Conservation (phyloP, 2,329 filamentous ascomycete species). For the Samsoniella hepiali region DNA sequence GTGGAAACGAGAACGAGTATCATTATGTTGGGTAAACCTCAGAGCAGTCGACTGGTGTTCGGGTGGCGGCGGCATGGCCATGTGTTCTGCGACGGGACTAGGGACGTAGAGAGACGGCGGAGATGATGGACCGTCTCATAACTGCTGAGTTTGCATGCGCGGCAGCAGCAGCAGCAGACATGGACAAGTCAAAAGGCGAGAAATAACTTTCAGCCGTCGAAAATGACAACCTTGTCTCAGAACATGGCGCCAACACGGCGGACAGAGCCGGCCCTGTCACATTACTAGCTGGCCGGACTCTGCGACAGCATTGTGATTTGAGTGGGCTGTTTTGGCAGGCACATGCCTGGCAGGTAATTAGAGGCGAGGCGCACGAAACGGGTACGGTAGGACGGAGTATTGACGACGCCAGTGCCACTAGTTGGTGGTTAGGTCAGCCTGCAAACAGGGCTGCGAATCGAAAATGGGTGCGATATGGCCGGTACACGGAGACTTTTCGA, state of each 20-base stretch:
- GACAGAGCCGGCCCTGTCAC: neutral
- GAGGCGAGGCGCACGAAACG: conserved; percentile 11
- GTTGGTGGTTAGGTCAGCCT: neutral
- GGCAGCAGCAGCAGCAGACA: neutral
- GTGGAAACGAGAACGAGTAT: neutral
- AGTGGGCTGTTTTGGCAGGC: conserved; percentile 9
- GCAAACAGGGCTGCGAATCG: neutral
- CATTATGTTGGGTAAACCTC: neutral
- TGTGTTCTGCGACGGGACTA: neutral
- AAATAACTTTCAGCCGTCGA: conserved; percentile 1
- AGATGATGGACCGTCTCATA: neutral
- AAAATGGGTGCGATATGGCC: neutral
- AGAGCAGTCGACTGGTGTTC: neutral
- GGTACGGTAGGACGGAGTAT: neutral
- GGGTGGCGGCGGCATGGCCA: neutral
- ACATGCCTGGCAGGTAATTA: conserved; percentile 8
- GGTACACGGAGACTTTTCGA: neutral
- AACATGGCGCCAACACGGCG: neutral
- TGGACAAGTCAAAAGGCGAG: neutral
- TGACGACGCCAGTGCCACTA: neutral
- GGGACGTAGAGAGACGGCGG: neutral
- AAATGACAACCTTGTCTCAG: conserved; percentile 9
- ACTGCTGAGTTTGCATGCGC: neutral
- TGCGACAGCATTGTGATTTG: conserved; percentile 10
- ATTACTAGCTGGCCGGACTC: neutral